Conservation (phyloP, 2,329 filamentous ascomycete species). For the Apiospora sp. region DNA sequence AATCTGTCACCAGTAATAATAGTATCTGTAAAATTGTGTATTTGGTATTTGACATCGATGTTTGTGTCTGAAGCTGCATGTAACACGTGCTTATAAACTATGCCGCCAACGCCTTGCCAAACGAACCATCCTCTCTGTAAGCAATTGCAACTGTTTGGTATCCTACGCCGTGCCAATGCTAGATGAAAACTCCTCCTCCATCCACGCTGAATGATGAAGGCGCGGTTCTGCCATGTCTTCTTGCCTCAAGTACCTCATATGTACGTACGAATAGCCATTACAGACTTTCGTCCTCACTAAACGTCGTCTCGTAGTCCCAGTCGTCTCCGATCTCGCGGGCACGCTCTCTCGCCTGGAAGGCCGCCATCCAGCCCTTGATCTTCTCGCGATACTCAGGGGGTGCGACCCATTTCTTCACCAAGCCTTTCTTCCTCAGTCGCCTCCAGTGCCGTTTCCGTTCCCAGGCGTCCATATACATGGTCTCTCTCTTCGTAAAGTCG, state of each 20-base stretch:
- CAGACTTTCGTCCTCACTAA: conserved; percentile 10
- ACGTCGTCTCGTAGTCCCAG: conserved; percentile 45
- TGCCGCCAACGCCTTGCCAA: conserved; percentile 20
- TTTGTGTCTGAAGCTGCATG: conserved; percentile 13
- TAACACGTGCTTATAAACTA: conserved; percentile 3
- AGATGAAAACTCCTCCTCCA: not conserved
- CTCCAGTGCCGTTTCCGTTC: conserved; percentile 57
- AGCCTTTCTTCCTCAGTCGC: conserved; percentile 57
- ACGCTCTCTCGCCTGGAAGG: conserved; percentile 50
- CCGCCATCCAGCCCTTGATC: conserved; percentile 54
- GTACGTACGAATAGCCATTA: not conserved
- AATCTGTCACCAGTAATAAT: not conserved
- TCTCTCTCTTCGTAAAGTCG: conserved; percentile 54
- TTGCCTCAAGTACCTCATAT: not conserved
- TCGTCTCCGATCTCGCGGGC: conserved; percentile 50
- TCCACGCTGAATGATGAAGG: conserved; percentile 3
- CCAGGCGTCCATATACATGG: conserved; percentile 53
- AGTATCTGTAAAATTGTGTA: not conserved
- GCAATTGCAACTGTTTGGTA: conserved; percentile 21
- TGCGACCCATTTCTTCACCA: conserved; percentile 47
- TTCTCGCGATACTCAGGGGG: conserved; percentile 51
- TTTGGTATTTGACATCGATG: conserved; percentile 19
- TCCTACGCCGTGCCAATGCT: conserved; percentile 8
- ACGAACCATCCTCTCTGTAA: conserved; percentile 12
- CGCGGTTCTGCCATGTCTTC: not conserved